Evolutionary conservation across 495 filamentous ascomycete species (phyloP), one percentile per base, ranked within the genome.

Genomic region (Penicillium goetzii): DNA sequence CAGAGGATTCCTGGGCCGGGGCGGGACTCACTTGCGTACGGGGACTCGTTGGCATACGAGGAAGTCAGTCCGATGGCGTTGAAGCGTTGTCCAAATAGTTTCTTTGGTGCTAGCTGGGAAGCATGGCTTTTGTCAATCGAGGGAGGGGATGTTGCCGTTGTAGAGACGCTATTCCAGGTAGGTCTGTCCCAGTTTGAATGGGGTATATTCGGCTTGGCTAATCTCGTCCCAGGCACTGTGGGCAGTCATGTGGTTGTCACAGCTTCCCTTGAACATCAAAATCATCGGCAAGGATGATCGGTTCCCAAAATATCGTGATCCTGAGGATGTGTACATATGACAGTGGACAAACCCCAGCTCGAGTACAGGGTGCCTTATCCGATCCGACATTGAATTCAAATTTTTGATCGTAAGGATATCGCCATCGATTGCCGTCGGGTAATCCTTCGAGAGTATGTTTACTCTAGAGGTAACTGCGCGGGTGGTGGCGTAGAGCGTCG

Each of bases 111-210:
- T n/a, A 43, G 38, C 38, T 58, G 38, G 56, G 56, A 45, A 33
- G 10, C 17, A 56, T 56, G 54, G 54, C 33, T 56, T 5, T 40
- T 56, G 19, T 25, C 30, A 40, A 56, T 56, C 21, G 32, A 56
- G 8, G 54, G 54, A n/a, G 54, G 54, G 4, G 32, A 56, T 41
- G 54, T 56, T 26, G 33, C 41, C 54, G 17, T 56, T 3, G 30
- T 56, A 10, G 36, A 56, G 17, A 40, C 30, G 15, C 3, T 56
- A n/a, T 56, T 56, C 54, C 54, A 56, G 32, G 54, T 41, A 32
- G 10, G 54, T 56, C 19, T 26, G 4, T 51, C 14, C 23, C 10
- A 17, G 5, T 1, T 6, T 15, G 14, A 15, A 3, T 17, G 36
- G 12, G 11, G 5, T 21, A 36, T 15, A 1, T 21, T 36, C 9